phyloP scores from a whole-genome alignment of 2,329 filamentous ascomycete species.

The Periconia sp. region DNA sequence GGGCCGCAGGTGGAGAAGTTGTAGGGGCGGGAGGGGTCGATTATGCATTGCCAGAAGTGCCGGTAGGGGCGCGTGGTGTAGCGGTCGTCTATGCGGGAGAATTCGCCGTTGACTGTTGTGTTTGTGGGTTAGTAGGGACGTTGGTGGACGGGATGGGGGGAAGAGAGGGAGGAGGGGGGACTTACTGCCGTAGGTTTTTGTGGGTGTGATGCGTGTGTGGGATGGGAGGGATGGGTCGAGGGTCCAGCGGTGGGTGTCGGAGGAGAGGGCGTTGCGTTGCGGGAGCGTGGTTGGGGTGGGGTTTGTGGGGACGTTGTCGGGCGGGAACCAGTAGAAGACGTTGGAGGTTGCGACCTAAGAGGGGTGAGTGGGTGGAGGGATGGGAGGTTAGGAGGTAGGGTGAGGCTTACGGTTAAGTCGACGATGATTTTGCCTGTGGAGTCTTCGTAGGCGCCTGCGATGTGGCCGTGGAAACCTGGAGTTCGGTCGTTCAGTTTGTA shows the following conservation, averaged over 20 bases:
- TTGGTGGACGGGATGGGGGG: not conserved
- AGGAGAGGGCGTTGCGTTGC: slow-evolving; percentile 46
- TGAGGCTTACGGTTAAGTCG: slow-evolving; percentile 43
- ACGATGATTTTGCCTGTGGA: slow-evolving; percentile 40
- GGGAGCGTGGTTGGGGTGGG: slow-evolving; percentile 38
- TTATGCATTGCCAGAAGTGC: slow-evolving; percentile 45
- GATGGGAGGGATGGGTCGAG: slow-evolving; percentile 40
- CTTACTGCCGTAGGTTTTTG: slow-evolving; percentile 36
- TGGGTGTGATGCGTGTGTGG: slow-evolving; percentile 30
- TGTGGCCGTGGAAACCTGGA: slow-evolving; percentile 47
- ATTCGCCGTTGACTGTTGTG: slow-evolving; percentile 39
- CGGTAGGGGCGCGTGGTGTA: slow-evolving; percentile 44
- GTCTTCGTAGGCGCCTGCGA: slow-evolving; percentile 47
- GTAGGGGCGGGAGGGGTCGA: slow-evolving; percentile 36
- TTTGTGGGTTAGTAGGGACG: not conserved
- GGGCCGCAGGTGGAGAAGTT: slow-evolving; percentile 36
- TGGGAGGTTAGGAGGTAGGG: slow-evolving; percentile 35
- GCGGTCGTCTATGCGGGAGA: slow-evolving; percentile 51
- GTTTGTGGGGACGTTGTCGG: slow-evolving; percentile 27
- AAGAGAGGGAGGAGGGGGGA: not conserved
- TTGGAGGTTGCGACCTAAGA: slow-evolving; percentile 27
- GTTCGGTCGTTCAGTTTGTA: no score
- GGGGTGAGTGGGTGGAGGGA: not conserved
- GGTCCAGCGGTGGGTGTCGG: slow-evolving; percentile 43
- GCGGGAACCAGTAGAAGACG: slow-evolving; percentile 48